Conservation (phyloP, 768 basidiomycete species). For the Aureoboletus auriporus region DNA sequence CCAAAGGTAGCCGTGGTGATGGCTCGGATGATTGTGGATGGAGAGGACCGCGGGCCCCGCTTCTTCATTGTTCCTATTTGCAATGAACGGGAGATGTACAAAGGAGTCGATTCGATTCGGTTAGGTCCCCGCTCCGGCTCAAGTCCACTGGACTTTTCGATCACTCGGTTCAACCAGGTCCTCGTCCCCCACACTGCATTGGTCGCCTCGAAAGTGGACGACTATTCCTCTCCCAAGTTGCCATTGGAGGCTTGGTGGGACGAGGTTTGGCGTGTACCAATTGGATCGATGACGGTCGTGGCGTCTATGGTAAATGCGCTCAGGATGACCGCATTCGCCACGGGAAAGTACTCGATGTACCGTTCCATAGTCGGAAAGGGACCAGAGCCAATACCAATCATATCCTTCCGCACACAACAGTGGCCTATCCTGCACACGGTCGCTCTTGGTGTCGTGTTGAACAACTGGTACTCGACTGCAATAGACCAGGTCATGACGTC, state of each 20-base stretch:
- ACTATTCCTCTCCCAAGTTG: slow-evolving; percentile 32
- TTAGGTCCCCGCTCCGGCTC: slow-evolving; percentile 51
- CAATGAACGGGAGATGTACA: slow-evolving; percentile 49
- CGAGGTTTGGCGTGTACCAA: slow-evolving; percentile 50
- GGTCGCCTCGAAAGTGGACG: slow-evolving; percentile 33
- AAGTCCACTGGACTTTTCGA: slow-evolving; percentile 51
- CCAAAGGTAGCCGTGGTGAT: slow-evolving; percentile 55
- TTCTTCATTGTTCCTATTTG: slow-evolving; percentile 57
- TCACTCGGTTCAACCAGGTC: slow-evolving; percentile 54
- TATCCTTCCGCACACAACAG: slow-evolving; percentile 63
- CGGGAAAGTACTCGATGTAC: slow-evolving; percentile 55
- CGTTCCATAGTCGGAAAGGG: slow-evolving; percentile 46
- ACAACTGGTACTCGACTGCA: slow-evolving; percentile 41
- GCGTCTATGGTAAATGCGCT: slow-evolving; percentile 50
- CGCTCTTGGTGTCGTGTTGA: slow-evolving; percentile 49
- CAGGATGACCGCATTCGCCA: slow-evolving; percentile 51
- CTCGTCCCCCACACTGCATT: slow-evolving; percentile 36
- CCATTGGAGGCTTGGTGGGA: slow-evolving; percentile 52
- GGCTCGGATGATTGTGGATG: slow-evolving; percentile 52
- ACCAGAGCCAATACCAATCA: slow-evolving; percentile 44
- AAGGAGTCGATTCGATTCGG: slow-evolving; percentile 46
- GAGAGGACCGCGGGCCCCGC: slow-evolving; percentile 46
- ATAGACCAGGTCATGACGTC: slow-evolving; percentile 35
- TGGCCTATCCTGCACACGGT: slow-evolving; percentile 53
- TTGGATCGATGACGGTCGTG: slow-evolving; percentile 51